Evolutionary conservation across 805 yeast species (phyloP).

Genomic region (Lipomyces orientalis): DNA sequence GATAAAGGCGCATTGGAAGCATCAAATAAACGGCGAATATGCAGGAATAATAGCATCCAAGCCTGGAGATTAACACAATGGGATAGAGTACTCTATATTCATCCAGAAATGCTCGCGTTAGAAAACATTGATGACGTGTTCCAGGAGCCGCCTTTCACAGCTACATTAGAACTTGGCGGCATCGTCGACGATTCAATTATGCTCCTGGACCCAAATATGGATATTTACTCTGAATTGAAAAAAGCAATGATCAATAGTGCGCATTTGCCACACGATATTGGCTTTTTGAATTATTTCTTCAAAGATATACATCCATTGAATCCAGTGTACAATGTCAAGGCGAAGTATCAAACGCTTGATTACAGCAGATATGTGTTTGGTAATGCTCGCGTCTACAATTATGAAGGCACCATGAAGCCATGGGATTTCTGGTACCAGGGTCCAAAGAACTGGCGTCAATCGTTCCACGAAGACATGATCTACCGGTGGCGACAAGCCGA

Average conservation of each 20-base stretch:
- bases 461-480: conserved; percentile 32
- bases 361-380: conserved; percentile 29
- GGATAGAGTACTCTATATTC: conserved; percentile 27
- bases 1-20: conserved; percentile 12
- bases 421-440: conserved; percentile 34
- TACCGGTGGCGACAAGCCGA: conserved; percentile 32
- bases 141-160: conserved; percentile 30
- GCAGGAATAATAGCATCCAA: conserved; percentile 30
- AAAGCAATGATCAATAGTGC: conserved; percentile 18
- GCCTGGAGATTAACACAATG: conserved; percentile 35
- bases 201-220: conserved; percentile 32
- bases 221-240: conserved; percentile 28
- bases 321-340: conserved; percentile 35
- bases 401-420: conserved; percentile 35
- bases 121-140: conserved; percentile 32
- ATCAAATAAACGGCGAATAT: conserved; percentile 11
- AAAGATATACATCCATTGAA: conserved; percentile 31
- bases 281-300: conserved; percentile 30
- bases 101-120: conserved; percentile 33
- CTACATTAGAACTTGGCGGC: conserved; percentile 34
- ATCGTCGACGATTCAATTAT: conserved; percentile 34
- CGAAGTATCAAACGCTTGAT: conserved; percentile 19
- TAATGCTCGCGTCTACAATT: conserved; percentile 33
- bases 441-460: conserved; percentile 29
- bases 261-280: conserved; percentile 26